A percentile compares a stretch with the other conserved stretches of the same genome.
phyloP scores from a whole-genome alignment of 805 yeast genomes.

The Saccharomycopsis sp. region DNA sequence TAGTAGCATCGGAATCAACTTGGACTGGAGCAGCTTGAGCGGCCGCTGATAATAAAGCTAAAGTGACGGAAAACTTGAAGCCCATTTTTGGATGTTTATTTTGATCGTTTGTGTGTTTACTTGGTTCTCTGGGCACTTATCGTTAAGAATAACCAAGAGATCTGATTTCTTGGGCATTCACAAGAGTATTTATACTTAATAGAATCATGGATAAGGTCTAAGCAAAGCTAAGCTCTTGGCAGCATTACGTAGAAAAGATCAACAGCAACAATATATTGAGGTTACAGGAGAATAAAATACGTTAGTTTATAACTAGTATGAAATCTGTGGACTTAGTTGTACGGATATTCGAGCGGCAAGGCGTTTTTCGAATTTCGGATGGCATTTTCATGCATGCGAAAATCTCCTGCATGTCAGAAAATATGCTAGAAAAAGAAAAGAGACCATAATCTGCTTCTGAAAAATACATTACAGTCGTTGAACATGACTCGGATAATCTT shows the following conservation, averaged over 20 bases:
- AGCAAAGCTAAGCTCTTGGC: background rate
- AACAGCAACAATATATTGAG: too few species aligned
- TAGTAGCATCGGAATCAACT: background rate
- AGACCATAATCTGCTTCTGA: too few species aligned
- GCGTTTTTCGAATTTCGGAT: background rate
- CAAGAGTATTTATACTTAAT: background rate
- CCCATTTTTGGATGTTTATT: background rate
- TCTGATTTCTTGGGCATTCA: background rate
- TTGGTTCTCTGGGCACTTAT: too few species aligned
- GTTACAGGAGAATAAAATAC: too few species aligned
- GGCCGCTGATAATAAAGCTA: background rate
- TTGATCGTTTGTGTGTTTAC: background rate
- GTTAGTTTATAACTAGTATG: too few species aligned
- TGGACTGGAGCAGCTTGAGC: slow-evolving; percentile 11
- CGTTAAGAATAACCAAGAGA: background rate
- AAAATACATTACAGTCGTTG: too few species aligned
- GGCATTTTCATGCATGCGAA: background rate
- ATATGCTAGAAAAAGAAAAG: too few species aligned
- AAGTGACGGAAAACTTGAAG: background rate
- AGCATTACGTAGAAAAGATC: too few species aligned
- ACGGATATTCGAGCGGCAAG: background rate
- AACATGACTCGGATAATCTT: too few species aligned
- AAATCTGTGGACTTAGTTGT: background rate
- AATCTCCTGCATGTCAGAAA: background rate
- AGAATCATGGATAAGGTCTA: background rate